These are phyloP conservation scores for Daldinia eschscholtzii DNA, from an alignment of 2,329 filamentous ascomycete species.

Conservation along the genomic window DNA sequence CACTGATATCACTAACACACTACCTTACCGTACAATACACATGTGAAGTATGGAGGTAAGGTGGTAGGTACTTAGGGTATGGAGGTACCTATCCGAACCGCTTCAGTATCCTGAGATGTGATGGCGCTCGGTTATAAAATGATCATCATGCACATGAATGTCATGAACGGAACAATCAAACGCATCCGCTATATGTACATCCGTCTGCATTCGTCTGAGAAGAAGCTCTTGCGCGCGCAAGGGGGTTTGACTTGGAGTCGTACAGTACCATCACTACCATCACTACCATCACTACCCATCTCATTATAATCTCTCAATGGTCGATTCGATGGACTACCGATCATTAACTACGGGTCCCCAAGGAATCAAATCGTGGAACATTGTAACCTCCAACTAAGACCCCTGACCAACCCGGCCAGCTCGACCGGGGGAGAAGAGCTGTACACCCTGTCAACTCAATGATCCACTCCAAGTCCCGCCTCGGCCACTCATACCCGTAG, in stretches of 20 bases:
- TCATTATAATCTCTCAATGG: slow-evolving; percentile 3
- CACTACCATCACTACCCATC: background rate
- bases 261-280: slow-evolving; percentile 32
- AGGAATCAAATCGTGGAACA: slow-evolving; percentile 41
- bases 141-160: slow-evolving; percentile 30
- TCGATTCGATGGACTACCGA: slow-evolving; percentile 32
- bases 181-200: background rate
- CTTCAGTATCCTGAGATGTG: slow-evolving; percentile 31
- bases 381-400: slow-evolving; percentile 35
- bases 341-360: slow-evolving; percentile 34
- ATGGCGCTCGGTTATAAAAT: slow-evolving; percentile 33
- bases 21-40: background rate
- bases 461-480: slow-evolving; percentile 21
- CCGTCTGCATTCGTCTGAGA: background rate
- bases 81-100: slow-evolving; percentile 21
- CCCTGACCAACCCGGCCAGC: slow-evolving; percentile 31
- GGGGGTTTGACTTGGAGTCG: slow-evolving; percentile 28
- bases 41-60: background rate
- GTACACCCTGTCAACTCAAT: background rate
- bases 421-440: slow-evolving; percentile 1
- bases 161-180: slow-evolving; percentile 26
- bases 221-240: slow-evolving; percentile 25
- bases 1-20: background rate
- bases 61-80: background rate
- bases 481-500: slow-evolving; percentile 31